A percentile compares a stretch with the other conserved stretches of the same genome.
These are phyloP conservation scores for Mycena indigotica DNA, from an alignment of 768 basidiomycete species.

Conservation along the genomic window DNA sequence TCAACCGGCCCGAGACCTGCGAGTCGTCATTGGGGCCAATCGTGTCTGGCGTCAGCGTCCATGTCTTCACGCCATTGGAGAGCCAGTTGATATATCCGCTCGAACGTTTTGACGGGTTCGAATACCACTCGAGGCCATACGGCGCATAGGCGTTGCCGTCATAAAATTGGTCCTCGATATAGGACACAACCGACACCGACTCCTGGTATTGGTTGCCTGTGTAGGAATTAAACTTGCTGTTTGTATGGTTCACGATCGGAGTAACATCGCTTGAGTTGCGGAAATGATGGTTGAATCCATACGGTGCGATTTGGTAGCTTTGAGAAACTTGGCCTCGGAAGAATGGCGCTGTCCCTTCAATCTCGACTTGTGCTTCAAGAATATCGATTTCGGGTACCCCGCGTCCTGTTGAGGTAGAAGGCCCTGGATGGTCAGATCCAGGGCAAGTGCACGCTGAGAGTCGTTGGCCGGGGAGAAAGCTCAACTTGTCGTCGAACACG, in stretches of 20 bases:
- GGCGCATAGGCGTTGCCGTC: slow-evolving; percentile 43
- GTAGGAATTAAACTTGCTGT: slow-evolving; percentile 53
- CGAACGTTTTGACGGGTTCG: slow-evolving; percentile 48
- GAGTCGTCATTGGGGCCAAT: slow-evolving; percentile 54
- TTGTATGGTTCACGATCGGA: slow-evolving; percentile 43
- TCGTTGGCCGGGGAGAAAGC: slow-evolving; percentile 69
- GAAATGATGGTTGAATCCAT: slow-evolving; percentile 55
- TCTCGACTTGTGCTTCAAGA: slow-evolving; percentile 66
- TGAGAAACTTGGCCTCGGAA: slow-evolving; percentile 58
- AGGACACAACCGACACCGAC: slow-evolving; percentile 51
- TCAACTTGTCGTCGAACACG: slow-evolving; percentile 46
- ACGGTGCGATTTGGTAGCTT: slow-evolving; percentile 63
- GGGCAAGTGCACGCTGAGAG: slow-evolving; percentile 71
- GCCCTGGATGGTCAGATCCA: slow-evolving; percentile 71
- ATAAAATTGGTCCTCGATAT: slow-evolving; percentile 47
- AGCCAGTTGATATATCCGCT: slow-evolving; percentile 60
- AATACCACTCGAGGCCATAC: slow-evolving; percentile 67
- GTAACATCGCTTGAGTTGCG: slow-evolving; percentile 44
- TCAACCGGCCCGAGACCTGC: slow-evolving; percentile 53
- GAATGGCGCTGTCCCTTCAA: slow-evolving; percentile 21
- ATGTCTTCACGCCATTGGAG: slow-evolving; percentile 53
- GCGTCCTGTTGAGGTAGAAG: slow-evolving; percentile 54
- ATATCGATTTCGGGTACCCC: slow-evolving; percentile 77
- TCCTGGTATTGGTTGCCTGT: slow-evolving; percentile 60
- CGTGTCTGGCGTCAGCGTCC: slow-evolving; percentile 56